Evolutionary conservation across 163 green algal species (phyloP).

Genomic region (Scenedesmus sp.): DNA sequence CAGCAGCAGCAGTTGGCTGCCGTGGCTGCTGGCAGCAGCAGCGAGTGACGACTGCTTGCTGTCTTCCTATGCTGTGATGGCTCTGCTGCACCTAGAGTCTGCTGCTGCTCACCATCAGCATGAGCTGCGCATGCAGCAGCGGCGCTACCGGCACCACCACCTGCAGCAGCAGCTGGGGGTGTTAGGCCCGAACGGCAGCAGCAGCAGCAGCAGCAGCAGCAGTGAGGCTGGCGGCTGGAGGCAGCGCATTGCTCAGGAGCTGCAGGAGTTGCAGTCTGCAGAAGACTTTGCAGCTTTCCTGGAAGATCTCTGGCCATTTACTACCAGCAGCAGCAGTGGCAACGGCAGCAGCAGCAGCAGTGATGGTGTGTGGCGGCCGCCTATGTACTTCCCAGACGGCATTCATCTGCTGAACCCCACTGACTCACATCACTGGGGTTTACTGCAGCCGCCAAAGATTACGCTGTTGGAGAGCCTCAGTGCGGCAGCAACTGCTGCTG

Average conservation of each 20-base stretch:
- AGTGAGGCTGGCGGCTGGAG: slow-evolving; percentile 35
- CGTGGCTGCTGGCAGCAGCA: slow-evolving; percentile 66
- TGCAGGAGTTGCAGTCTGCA: slow-evolving; percentile 20
- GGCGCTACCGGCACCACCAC: not conserved
- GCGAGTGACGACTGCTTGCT: slow-evolving; percentile 73
- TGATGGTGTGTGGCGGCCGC: slow-evolving; percentile 25
- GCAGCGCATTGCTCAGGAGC: slow-evolving; percentile 6
- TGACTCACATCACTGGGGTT: slow-evolving; percentile 73
- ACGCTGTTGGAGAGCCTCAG: slow-evolving; percentile 28
- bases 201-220: slow-evolving; percentile 27
- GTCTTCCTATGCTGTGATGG: slow-evolving; percentile 71
- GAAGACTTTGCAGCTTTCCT: slow-evolving; percentile 31
- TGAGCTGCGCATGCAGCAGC: slow-evolving; percentile 38
- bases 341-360: slow-evolving; percentile 42
- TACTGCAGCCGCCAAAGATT: slow-evolving; percentile 62
- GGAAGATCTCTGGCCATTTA: slow-evolving; percentile 47
- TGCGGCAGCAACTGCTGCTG: slow-evolving; percentile 17
- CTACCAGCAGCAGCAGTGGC: not conserved
- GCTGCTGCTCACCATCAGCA: slow-evolving; percentile 37
- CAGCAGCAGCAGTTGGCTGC: slow-evolving; percentile 55
- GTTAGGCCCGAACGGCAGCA: not conserved
- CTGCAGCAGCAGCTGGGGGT: slow-evolving; percentile 1
- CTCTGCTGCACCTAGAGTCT: slow-evolving; percentile 79
- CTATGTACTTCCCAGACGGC: slow-evolving; percentile 73
- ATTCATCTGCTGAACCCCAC: slow-evolving; percentile 83